Evolutionary conservation across 1,284 basidiomycete genomes (phyloP), one percentile per base, ranked within the genome.

Genomic region (Phylloboletellus chloephorus): DNA sequence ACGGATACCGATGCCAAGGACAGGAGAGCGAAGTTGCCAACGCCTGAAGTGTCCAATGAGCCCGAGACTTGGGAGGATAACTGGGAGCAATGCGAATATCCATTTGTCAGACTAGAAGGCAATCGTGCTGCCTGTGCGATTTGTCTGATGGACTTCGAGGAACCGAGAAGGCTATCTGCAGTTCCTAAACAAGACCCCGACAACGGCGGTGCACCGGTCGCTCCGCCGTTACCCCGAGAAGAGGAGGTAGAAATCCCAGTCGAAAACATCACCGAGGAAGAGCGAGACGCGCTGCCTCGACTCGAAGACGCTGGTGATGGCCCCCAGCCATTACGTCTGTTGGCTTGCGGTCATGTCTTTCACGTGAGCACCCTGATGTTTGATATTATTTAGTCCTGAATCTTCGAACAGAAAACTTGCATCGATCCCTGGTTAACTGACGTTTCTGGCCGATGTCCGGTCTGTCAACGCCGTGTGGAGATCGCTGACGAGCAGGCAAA

Each of bases 61-160:
- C 66, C 67, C 10, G 62, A 70, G 52, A 68, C 71, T 15, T 78
- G 76, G 77, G 71, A 77, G 45, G 71, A 71, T 25, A 65, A 69
- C 35, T 78, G 75, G 74, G 77, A 76, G 48, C 61, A 66, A 36
- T 63, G 67, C 30, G 70, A 72, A 36, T 73, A 73, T 50, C 76
- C 76, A n/a, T 78, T 78, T 57, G 76, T 89, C 26, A 67, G 81
- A 30, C 69, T 89, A 22, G 82, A 85, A 51, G 80, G 77, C 13
- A 86, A 89, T 54, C 78, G 86, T 33, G 87, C 87, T 5, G 76
- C 79, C 10, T 89, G 86, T 60, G 82, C 84, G 21, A 85, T 89
- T 43, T 89, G 87, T 59, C 63, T 89, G 51, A 73, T 82, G 73
- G 87, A 89, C 57, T 89, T 88, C 48, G 82, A 83, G 52, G 81